Percentiles rank a stretch among this genome's conserved stretches.
Conservation (phyloP, 768 basidiomycete genomes). For the Leccinum disarticulatum region DNA sequence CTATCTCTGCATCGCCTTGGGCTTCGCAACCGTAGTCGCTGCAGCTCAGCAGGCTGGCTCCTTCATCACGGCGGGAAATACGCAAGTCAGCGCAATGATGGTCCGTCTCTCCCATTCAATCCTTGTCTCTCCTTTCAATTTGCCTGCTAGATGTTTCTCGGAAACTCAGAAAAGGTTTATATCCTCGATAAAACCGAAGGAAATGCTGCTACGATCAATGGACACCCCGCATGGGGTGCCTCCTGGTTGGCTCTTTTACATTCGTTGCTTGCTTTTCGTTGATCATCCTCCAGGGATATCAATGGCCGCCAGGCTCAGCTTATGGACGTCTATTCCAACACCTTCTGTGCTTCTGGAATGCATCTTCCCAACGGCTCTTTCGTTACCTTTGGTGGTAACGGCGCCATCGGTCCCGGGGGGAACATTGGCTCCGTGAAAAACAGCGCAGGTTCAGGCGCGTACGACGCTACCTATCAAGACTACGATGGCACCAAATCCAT, state of each 20-base stretch:
- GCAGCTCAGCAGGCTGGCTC: conserved; percentile 27
- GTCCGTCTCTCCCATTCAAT: conserved; percentile 30
- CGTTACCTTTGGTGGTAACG: conserved; percentile 75
- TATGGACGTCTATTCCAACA: conserved; percentile 55
- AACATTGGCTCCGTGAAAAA: conserved; percentile 51
- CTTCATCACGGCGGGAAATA: conserved; percentile 29
- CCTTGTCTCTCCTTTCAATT: neutral
- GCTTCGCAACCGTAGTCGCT: conserved; percentile 38
- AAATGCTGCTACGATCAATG: conserved; percentile 62
- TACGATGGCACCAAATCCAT: conserved; percentile 80
- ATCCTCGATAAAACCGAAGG: conserved; percentile 90
- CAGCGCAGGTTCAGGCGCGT: conserved; percentile 46
- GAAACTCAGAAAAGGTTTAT: conserved; percentile 78
- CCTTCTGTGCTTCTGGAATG: conserved; percentile 82
- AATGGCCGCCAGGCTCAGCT: conserved; percentile 19
- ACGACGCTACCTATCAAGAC: conserved; percentile 70
- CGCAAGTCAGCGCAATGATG: conserved; percentile 56
- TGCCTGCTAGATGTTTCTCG: conserved; percentile 67
- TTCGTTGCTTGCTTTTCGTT: neutral
- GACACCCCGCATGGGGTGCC: conserved; percentile 74
- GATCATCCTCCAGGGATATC: conserved; percentile 22
- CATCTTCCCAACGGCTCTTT: conserved; percentile 80
- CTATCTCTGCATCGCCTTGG: conserved; percentile 43
- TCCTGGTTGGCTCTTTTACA: conserved; percentile 47
- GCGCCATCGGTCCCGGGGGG: conserved; percentile 68